Evolutionary conservation across 2,329 filamentous ascomycete species (phyloP).

Genomic region (Clarireedia paspali): DNA sequence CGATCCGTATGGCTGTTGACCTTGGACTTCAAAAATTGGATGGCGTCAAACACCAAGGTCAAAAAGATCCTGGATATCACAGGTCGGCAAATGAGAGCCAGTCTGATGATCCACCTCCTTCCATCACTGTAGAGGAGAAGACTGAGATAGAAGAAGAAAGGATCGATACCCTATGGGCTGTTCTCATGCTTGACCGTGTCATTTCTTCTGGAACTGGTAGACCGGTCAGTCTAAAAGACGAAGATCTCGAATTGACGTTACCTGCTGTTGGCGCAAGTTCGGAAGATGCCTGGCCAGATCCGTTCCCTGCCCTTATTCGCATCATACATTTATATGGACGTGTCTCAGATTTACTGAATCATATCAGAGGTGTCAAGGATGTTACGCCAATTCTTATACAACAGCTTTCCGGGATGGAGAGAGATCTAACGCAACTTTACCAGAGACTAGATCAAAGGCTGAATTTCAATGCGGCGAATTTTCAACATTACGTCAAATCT

Average conservation of each 20-base stretch:
- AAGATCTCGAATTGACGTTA: constrained; percentile 76
- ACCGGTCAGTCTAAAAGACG: constrained; percentile 74
- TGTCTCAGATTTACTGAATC: constrained; percentile 78
- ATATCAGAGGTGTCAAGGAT: constrained; percentile 65
- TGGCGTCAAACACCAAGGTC: constrained; percentile 51
- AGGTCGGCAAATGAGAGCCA: constrained; percentile 35
- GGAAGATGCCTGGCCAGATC: constrained; percentile 56
- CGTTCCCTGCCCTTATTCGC: constrained; percentile 72
- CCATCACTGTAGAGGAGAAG: constrained; percentile 40
- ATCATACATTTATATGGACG: constrained; percentile 82
- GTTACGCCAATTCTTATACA: constrained; percentile 68
- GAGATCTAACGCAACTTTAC: constrained; percentile 63
- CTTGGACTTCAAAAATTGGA: constrained; percentile 76
- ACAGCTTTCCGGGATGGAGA: constrained; percentile 69
- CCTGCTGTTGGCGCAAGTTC: constrained; percentile 45
- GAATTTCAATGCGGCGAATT: constrained; percentile 80
- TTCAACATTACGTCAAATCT: constrained; percentile 72
- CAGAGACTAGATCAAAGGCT: constrained; percentile 67
- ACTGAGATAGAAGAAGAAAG: constrained; percentile 70
- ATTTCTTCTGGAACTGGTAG: constrained; percentile 83
- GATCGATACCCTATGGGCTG: constrained; percentile 82
- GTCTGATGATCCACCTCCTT: constrained; percentile 31
- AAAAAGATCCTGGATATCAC: constrained; percentile 28
- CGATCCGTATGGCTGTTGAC: constrained; percentile 76
- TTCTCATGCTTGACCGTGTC: constrained; percentile 80